Percentiles rank a stretch among this genome's conserved stretches.
These are phyloP conservation scores for Westerdykella aurantiaca DNA, from an alignment of 2,329 filamentous ascomycete species.

Conservation along the genomic window DNA sequence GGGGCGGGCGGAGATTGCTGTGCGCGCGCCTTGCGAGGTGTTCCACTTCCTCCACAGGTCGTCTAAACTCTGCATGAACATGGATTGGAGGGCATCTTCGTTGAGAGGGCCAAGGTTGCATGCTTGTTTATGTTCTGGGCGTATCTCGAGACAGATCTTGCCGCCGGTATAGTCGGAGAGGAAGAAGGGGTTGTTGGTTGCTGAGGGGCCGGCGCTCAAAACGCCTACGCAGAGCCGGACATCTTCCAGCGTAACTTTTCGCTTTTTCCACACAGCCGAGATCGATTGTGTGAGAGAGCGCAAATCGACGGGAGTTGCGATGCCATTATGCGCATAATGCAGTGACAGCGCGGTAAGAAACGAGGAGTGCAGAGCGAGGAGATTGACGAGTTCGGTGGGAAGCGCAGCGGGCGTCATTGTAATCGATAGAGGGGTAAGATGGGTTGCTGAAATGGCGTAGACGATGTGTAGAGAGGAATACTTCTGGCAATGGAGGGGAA, in stretches of 20 bases:
- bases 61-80: constrained; percentile 47
- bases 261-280: constrained; percentile 43
- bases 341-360: constrained; percentile 47
- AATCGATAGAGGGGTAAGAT: constrained; percentile 6
- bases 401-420: constrained; percentile 33
- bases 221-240: constrained; percentile 44
- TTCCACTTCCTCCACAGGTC: constrained; percentile 42
- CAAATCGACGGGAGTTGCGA: constrained; percentile 41
- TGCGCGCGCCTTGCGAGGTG: constrained; percentile 10
- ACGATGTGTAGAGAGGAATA: constrained; percentile 17
- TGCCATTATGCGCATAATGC: constrained; percentile 47
- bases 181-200: constrained; percentile 31
- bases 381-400: constrained; percentile 40
- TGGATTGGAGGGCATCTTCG: constrained; percentile 45
- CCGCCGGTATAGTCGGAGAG: constrained; percentile 41
- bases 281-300: constrained; percentile 36
- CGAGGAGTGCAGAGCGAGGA: constrained; percentile 43
- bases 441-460: constrained; percentile 14
- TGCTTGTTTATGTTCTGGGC: constrained; percentile 24
- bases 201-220: constrained; percentile 25
- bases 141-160: constrained; percentile 40
- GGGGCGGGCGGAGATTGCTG: constrained; percentile 18
- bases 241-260: constrained; percentile 43
- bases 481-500: constrained; percentile 11
- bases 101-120: constrained; percentile 32